Evolutionary conservation across 768 basidiomycete species (phyloP).

Genomic region (Pleurotus salmoneostramineus): DNA sequence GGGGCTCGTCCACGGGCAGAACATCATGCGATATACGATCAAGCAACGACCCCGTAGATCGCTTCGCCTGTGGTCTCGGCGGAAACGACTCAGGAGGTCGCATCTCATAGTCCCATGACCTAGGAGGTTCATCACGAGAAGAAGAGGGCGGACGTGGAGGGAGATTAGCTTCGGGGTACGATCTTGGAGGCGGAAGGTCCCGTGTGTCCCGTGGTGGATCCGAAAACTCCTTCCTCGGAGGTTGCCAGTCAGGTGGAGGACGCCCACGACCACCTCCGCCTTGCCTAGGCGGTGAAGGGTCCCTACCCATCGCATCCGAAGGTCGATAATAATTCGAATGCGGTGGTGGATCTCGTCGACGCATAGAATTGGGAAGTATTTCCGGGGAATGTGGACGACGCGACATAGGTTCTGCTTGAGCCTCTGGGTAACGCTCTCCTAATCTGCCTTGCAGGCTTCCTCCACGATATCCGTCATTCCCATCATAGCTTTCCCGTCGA

Average conservation of each 20-base stretch:
- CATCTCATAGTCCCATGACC: background rate
- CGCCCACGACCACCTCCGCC: background rate
- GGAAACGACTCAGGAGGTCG: background rate
- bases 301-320: background rate
- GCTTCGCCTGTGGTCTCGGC: constrained; percentile 11
- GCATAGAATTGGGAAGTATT: background rate
- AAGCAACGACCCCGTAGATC: constrained; percentile 26
- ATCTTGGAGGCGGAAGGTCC: background rate
- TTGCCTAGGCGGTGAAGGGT: background rate
- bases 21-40: constrained; percentile 28
- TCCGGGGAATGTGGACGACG: background rate
- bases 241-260: background rate
- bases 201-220: background rate
- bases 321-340: background rate
- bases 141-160: background rate
- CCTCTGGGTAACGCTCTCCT: background rate
- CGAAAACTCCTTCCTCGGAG: background rate
- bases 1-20: constrained; percentile 12
- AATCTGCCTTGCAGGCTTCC: background rate
- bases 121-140: background rate
- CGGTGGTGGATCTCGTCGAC: background rate
- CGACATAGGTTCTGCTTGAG: background rate
- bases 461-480: background rate
- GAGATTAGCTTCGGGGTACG: background rate
- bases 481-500: background rate